Percentiles rank a stretch among this genome's conserved stretches.
These are phyloP conservation scores for Skeletonema potamos DNA, from an alignment of 108 stramenopile species.

Conservation along the genomic window DNA sequence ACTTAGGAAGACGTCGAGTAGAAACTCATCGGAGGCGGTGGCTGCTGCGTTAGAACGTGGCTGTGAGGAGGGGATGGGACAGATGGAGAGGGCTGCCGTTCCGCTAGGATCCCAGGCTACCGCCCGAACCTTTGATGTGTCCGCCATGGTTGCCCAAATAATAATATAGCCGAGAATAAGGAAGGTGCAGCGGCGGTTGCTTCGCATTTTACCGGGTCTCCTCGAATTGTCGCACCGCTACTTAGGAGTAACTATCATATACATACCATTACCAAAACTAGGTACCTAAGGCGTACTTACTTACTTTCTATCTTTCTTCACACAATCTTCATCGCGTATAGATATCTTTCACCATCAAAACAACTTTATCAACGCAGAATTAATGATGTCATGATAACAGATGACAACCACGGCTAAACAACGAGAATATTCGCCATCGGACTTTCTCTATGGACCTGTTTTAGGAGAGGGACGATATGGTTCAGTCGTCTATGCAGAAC, in stretches of 20 bases:
- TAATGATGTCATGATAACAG: background rate
- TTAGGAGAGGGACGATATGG: slow-evolving; percentile 48
- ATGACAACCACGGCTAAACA: background rate
- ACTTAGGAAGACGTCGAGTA: slow-evolving; percentile 33
- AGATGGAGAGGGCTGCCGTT: slow-evolving; percentile 26
- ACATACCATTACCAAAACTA: too few relatives aligned
- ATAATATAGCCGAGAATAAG: too few relatives aligned
- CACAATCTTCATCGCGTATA: too few relatives aligned
- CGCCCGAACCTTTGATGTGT: slow-evolving; percentile 11
- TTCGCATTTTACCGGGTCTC: too few relatives aligned
- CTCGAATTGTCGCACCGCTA: too few relatives aligned
- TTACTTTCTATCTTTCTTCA: too few relatives aligned
- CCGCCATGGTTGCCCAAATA: background rate
- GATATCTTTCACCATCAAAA: too few relatives aligned
- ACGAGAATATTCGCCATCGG: slow-evolving; percentile 3
- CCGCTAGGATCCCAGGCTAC: slow-evolving; percentile 47
- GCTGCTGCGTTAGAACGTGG: background rate
- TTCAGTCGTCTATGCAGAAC: slow-evolving; percentile 41
- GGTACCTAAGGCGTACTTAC: too few relatives aligned
- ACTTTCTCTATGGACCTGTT: slow-evolving; percentile 37
- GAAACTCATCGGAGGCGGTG: background rate
- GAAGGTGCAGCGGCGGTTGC: too few relatives aligned
- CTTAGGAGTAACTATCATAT: too few relatives aligned
- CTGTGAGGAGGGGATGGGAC: slow-evolving; percentile 6
- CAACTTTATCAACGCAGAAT: background rate